These are phyloP conservation scores for Cyclotella sp. DNA, from an alignment of 108 stramenopile genomes.

Conservation along the genomic window DNA sequence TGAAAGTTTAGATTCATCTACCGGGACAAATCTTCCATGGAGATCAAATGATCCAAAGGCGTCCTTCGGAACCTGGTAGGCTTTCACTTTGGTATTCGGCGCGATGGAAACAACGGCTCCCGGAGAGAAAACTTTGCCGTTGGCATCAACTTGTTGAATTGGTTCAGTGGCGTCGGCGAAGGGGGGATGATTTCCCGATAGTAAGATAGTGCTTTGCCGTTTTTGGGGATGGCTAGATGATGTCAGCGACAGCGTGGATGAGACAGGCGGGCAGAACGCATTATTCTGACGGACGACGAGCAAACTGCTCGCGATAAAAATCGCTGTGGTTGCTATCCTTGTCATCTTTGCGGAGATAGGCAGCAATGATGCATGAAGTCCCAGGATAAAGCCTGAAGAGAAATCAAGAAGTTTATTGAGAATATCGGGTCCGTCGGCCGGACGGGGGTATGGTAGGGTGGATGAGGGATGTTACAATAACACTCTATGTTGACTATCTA, in stretches of 20 bases:
- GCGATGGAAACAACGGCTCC: conserved; percentile 25
- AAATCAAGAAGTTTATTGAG: no score
- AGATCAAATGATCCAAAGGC: conserved; percentile 34
- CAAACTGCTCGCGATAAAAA: not conserved
- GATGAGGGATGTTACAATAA: no score
- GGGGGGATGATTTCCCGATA: conserved; percentile 3
- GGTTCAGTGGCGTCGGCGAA: conserved; percentile 42
- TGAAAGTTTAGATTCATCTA: conserved; percentile 11
- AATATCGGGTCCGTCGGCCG: no score
- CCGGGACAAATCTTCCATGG: conserved; percentile 23
- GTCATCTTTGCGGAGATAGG: not conserved
- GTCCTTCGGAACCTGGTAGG: conserved; percentile 30
- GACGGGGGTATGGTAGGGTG: no score
- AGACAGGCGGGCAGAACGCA: not conserved
- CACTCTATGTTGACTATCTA: no score
- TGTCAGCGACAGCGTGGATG: not conserved
- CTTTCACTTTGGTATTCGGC: conserved; percentile 12
- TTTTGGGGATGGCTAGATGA: not conserved
- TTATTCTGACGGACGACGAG: not conserved
- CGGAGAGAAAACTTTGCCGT: conserved; percentile 10
- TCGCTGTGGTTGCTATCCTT: not conserved
- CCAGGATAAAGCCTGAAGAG: no score
- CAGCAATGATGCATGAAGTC: not conserved
- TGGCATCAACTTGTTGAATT: conserved; percentile 23
- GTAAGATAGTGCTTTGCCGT: not conserved